Evolutionary conservation across 805 yeast species (phyloP).

Genomic region (Jamesozyma lodderae): DNA sequence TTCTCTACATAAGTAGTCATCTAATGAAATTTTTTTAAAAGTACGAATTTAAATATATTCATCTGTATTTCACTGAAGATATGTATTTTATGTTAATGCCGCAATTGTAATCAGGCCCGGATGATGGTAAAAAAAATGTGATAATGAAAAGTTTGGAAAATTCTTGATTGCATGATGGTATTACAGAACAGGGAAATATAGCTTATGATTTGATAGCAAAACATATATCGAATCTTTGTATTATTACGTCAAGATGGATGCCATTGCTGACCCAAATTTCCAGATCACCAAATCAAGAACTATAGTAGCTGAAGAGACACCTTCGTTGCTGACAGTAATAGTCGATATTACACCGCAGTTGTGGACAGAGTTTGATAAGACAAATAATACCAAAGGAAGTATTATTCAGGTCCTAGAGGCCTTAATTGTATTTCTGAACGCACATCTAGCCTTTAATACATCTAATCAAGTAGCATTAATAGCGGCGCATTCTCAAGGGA

Average conservation of each 20-base stretch:
- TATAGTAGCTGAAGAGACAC: conserved; percentile 45
- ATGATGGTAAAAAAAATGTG: too few species aligned
- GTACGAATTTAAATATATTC: too few species aligned
- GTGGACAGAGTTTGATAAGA: conserved; percentile 32
- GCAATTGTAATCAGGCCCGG: too few species aligned
- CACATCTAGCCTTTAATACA: conserved; percentile 78
- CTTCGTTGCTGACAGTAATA: conserved; percentile 70
- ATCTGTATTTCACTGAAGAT: too few species aligned
- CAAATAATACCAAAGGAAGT: conserved; percentile 30
- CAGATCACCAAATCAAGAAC: conserved; percentile 19
- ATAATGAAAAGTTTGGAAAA: too few species aligned
- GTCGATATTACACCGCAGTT: conserved; percentile 64
- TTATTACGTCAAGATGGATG: conserved; percentile 24
- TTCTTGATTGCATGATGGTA: too few species aligned
- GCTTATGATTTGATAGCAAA: too few species aligned
- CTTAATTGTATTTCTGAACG: conserved; percentile 68
- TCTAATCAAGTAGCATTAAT: conserved; percentile 77
- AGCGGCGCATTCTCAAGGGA: conserved; percentile 63
- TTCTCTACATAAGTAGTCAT: too few species aligned
- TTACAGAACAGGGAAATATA: too few species aligned
- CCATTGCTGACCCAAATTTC: conserved; percentile 30
- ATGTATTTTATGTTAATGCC: too few species aligned
- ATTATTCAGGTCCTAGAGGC: conserved; percentile 55
- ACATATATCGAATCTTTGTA: too few species aligned
- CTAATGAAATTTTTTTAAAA: too few species aligned